phyloP scores from a whole-genome alignment of 192 early-diverging fungal genomes.

The Polychytrium aggregatum region DNA sequence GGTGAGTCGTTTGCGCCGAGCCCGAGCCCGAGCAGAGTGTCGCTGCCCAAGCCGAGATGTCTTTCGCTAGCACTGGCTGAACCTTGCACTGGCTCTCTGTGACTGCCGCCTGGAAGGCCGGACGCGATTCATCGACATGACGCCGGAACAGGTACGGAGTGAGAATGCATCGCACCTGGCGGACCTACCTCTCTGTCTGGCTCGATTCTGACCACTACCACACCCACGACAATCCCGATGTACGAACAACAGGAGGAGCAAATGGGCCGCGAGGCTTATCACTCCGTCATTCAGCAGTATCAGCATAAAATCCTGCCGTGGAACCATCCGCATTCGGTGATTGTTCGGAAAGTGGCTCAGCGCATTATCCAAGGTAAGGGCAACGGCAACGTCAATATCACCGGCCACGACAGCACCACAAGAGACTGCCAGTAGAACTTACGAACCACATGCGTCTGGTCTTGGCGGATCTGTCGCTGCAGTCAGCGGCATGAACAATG shows the following conservation, averaged over 20 bases:
- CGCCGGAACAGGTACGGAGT: conserved; percentile 26
- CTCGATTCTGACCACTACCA: neutral
- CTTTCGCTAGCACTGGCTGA: neutral
- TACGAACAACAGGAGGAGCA: conserved; percentile 35
- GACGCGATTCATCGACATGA: conserved; percentile 57
- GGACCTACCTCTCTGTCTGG: neutral
- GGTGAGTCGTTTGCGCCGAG: conserved; percentile 5
- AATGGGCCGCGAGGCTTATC: conserved; percentile 58
- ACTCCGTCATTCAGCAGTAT: conserved; percentile 56
- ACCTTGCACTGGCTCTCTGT: neutral
- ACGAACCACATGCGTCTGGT: conserved; percentile 1
- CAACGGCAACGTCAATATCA: too few relatives aligned
- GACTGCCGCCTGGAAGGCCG: conserved; percentile 11
- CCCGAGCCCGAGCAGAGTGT: neutral
- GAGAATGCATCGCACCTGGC: neutral
- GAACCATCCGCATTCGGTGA: conserved; percentile 43
- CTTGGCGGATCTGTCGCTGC: neutral
- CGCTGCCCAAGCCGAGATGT: neutral
- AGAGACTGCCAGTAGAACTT: neutral
- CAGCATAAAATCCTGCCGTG: conserved; percentile 53
- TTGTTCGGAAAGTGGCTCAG: conserved; percentile 60
- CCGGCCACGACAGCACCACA: neutral
- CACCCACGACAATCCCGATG: neutral
- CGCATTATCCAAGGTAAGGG: conserved; percentile 53
- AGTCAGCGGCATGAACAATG: conserved; percentile 46